Base-by-base conservation (phyloP, 768 basidiomycete genomes). In the Candolleomyces aberdarensis region DNA sequence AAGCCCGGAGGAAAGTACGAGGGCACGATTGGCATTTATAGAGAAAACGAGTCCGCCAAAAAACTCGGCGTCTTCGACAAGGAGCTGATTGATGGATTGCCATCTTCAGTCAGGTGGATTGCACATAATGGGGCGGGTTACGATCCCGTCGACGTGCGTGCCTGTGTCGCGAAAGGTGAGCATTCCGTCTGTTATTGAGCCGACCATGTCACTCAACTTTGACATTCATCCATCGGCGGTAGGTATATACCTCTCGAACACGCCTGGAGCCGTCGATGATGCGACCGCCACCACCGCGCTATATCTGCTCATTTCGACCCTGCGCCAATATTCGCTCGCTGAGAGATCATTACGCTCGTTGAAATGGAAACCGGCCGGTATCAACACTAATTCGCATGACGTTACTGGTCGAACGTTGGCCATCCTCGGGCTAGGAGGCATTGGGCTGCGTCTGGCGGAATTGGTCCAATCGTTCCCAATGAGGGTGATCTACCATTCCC, bases 91-190 rank as follows among this genome's bases (percentile, higher is more conserved):
- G 73, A 79, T 53, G 84, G 81, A 0, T 78, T 97, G 10, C 87
- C 92, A 0, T 62, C 79, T 0, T 80, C 78, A 19, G 81, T 96
- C 63, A 87, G 87, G 68, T 94, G 90, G 88, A 92, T 96, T 69
- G 91, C 88, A 1, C 94, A 94, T 72, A 95, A 95, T 60, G 95
- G 94, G 11, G 94, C 95, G 0, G 94, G 95, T 0, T 97, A 97
- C 70, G 94, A 97, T 70, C 86, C 88, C 62, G 88, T 96, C 64
- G 89, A 95, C 68, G 85, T 94, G 15, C 72, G 75, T 7, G 88
- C 88, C 4, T 89, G 88, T 72, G 90, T 84, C 68, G 83, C 80
- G 10, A 82, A 81, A 72, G 91, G 92, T 89, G 65, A 17, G 72
- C 64, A 41, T 31, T 48, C 11, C 22, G 3, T 51, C 14, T 50